phyloP scores from a whole-genome alignment of 257 asterid genomes.

The Solanum tacnaense region DNA sequence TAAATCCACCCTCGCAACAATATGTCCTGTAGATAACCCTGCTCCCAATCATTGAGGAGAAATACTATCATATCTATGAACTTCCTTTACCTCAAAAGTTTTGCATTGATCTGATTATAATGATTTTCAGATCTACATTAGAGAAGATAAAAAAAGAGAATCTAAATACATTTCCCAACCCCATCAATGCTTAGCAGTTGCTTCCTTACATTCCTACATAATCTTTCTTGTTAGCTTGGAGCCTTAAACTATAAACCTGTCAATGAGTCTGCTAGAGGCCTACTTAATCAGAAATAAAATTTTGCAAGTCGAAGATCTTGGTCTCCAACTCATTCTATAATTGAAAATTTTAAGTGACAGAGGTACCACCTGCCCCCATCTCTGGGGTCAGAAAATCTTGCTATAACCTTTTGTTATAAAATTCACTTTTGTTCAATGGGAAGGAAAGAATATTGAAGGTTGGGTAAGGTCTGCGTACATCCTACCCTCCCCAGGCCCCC shows the following conservation, averaged over 20 bases:
- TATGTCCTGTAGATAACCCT: neutral
- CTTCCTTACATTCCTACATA: neutral
- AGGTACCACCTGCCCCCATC: neutral
- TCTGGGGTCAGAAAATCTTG: neutral
- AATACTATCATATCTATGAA: neutral
- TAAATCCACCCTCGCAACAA: neutral
- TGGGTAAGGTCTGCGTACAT: neutral
- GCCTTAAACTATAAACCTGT: neutral
- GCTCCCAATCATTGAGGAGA: neutral
- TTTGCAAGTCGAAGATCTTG: neutral
- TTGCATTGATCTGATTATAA: neutral
- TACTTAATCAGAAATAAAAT: neutral
- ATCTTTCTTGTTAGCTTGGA: neutral
- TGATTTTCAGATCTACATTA: neutral
- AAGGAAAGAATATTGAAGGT: neutral
- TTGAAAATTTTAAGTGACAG: neutral
- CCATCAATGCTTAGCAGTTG: neutral
- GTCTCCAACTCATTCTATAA: neutral
- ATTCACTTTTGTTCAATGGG: neutral
- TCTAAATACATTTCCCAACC: neutral
- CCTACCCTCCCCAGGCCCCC: neutral
- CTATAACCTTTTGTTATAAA: neutral
- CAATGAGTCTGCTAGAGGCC: neutral
- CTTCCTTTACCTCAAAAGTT: neutral
- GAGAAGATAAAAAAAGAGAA: neutral